A percentile compares a stretch with the other conserved stretches of the same genome.
phyloP scores from a whole-genome alignment of 257 asterid species.

The Catharanthus roseus region DNA sequence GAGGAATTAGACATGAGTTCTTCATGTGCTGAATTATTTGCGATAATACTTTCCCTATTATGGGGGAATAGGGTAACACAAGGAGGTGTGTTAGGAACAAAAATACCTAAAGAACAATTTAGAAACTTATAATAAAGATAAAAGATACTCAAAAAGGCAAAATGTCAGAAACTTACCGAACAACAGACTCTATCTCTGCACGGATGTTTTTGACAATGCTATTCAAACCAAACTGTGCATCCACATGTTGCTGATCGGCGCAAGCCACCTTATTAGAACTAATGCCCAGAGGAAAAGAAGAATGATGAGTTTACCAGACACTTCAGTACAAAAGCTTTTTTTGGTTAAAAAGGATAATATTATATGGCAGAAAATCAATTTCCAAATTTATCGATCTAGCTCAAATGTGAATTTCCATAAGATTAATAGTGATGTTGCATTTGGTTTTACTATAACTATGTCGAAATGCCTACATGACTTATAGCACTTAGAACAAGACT shows the following conservation, averaged over 20 bases:
- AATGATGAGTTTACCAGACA: conserved; percentile 7
- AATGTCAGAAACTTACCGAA: conserved; percentile 39
- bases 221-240: conserved; percentile 32
- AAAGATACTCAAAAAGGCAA: conserved; percentile 4
- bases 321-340: background rate
- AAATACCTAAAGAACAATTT: background rate
- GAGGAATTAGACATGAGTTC: conserved; percentile 45
- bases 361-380: background rate
- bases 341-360: background rate
- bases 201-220: conserved; percentile 33
- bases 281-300: conserved; percentile 6
- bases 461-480: background rate
- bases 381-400: background rate
- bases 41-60: conserved; percentile 41
- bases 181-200: conserved; percentile 32
- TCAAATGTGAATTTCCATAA: too few relatives aligned
- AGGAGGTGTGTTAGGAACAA: background rate
- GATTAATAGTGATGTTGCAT: background rate
- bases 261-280: conserved; percentile 47
- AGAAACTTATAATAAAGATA: background rate
- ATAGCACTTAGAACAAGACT: background rate
- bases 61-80: background rate
- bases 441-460: background rate
- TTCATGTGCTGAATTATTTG: conserved; percentile 37
- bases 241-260: conserved; percentile 44